phyloP scores from a whole-genome alignment of 495 filamentous ascomycete species.

The Neurospora sublineolata region DNA sequence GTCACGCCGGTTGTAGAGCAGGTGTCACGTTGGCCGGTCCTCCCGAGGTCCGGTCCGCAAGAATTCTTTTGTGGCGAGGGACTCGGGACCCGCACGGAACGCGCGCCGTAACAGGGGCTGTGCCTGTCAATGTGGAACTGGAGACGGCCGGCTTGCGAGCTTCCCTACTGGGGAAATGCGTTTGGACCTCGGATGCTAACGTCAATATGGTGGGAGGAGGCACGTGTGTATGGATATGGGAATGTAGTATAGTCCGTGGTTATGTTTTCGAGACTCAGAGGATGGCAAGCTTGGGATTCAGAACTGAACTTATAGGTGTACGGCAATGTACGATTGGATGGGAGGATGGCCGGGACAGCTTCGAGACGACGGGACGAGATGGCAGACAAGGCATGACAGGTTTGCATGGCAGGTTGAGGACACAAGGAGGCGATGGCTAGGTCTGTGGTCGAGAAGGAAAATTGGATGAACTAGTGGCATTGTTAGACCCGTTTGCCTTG shows the following conservation, averaged over 20 bases:
- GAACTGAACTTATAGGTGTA: background rate
- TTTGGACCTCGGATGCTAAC: background rate
- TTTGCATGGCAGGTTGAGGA: background rate
- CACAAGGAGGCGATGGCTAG: background rate
- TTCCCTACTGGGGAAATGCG: background rate
- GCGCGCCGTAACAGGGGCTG: background rate
- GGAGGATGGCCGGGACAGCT: background rate
- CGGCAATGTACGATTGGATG: background rate
- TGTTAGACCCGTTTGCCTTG: background rate
- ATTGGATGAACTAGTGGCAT: background rate
- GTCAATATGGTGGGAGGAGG: background rate
- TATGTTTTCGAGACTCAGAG: background rate
- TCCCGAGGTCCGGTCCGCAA: background rate
- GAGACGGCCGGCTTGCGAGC: background rate
- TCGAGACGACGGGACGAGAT: background rate
- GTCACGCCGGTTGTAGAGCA: background rate
- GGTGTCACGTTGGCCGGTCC: background rate
- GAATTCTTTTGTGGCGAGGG: background rate
- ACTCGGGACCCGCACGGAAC: background rate
- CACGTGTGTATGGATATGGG: background rate
- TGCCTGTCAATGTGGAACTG: background rate
- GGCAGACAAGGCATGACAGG: background rate
- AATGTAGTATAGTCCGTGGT: background rate
- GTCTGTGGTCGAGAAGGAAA: background rate
- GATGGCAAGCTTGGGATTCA: background rate